Conservation (phyloP, 345 rosid species). For the Dipteronia sinensis region DNA sequence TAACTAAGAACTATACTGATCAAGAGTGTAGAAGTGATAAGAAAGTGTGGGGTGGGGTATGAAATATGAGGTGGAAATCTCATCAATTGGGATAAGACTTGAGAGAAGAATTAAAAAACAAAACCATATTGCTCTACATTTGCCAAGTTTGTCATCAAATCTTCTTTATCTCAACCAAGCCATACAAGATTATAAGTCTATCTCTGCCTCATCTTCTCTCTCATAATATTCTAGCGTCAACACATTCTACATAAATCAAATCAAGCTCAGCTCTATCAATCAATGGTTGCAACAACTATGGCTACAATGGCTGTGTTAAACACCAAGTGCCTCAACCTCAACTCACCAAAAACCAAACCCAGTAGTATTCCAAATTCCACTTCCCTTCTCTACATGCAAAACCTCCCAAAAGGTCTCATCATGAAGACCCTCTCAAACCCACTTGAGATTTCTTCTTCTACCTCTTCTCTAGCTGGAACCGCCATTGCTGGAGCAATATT, state of each 20-base stretch:
- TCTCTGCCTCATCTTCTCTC: neutral
- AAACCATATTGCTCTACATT: slow-evolving; percentile 42
- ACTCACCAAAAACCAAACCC: slow-evolving; percentile 31
- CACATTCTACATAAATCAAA: neutral
- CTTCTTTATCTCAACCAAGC: neutral
- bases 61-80: slow-evolving; percentile 40
- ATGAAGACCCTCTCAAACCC: slow-evolving; percentile 31
- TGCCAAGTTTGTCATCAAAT: slow-evolving; percentile 17
- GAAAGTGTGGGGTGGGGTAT: slow-evolving; percentile 26
- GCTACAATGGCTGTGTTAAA: slow-evolving; percentile 67
- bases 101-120: slow-evolving; percentile 45
- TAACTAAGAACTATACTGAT: too few species aligned
- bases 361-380: slow-evolving; percentile 25
- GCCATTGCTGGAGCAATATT: slow-evolving; percentile 86
- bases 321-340: slow-evolving; percentile 53
- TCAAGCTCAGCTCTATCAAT: neutral
- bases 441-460: slow-evolving; percentile 25
- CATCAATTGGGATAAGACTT: slow-evolving; percentile 59
- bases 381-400: slow-evolving; percentile 37
- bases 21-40: slow-evolving; percentile 37
- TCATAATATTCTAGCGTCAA: neutral
- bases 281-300: slow-evolving; percentile 63
- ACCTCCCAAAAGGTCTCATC: too few species aligned
- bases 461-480: slow-evolving; percentile 29
- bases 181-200: too few species aligned